Conservation (phyloP, 1,284 basidiomycete species). For the Phellopilus nigrolimitatus region DNA sequence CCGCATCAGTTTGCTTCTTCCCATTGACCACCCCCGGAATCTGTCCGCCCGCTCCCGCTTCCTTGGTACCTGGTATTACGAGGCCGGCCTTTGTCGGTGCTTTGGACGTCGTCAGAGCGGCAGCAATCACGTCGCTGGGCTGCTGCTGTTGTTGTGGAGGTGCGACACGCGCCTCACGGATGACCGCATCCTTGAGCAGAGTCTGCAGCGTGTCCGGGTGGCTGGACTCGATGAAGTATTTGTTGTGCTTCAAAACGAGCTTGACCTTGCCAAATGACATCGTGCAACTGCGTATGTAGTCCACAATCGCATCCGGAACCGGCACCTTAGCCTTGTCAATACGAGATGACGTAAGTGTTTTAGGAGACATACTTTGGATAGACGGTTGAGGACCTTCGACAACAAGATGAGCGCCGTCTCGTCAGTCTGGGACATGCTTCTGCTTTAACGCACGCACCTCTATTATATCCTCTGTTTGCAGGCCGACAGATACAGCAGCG, state of each 20-base stretch:
- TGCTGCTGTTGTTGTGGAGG: conserved; percentile 43
- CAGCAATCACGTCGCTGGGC: conserved; percentile 65
- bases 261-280: conserved; percentile 96
- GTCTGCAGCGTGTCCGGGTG: conserved; percentile 88
- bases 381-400: conserved; percentile 71
- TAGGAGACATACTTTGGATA: conserved; percentile 65
- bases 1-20: conserved; percentile 49
- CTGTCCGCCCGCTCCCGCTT: conserved; percentile 56
- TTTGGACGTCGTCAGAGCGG: conserved; percentile 79
- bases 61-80: conserved; percentile 82
- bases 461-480: conserved; percentile 98
- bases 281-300: conserved; percentile 87
- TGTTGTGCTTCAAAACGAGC: conserved; percentile 94
- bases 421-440: conserved; percentile 24
- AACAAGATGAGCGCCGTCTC: conserved; percentile 25
- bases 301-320: conserved; percentile 77
- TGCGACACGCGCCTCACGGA: conserved; percentile 78
- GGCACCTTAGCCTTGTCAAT: conserved; percentile 58
- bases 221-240: conserved; percentile 90
- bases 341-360: neutral
- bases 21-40: conserved; percentile 40
- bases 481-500: conserved; percentile 96
- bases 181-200: conserved; percentile 80
- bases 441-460: conserved; percentile 70
- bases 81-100: conserved; percentile 77